Evolutionary conservation across 306 rosid genomes (phyloP).

Genomic region (Inga leiocalycina): DNA sequence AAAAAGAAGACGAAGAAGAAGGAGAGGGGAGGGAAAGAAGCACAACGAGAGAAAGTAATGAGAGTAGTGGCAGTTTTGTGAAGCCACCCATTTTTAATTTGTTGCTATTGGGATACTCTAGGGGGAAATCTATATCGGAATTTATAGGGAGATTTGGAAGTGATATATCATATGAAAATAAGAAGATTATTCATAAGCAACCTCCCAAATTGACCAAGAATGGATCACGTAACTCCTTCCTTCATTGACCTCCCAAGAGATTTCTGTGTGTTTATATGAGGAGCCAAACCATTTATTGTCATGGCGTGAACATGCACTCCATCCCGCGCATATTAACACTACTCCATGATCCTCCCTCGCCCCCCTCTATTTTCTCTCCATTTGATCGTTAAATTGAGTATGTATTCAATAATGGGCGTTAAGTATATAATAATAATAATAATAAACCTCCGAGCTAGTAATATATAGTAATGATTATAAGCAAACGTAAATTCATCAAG

Average conservation of each 20-base stretch:
- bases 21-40: not conserved
- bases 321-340: not conserved
- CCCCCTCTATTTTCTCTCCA: too few species aligned
- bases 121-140: not conserved
- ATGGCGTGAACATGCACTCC: not conserved
- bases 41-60: not conserved
- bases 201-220: constrained; percentile 24
- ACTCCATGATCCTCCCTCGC: too few species aligned
- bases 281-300: not conserved
- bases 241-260: constrained; percentile 30
- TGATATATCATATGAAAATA: not conserved
- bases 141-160: not conserved
- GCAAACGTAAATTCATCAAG: not conserved
- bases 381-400: too few species aligned
- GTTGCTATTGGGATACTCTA: not conserved
- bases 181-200: not conserved
- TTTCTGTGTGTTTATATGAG: not conserved
- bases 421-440: too few species aligned
- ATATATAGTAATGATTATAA: not conserved
- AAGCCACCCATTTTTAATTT: not conserved
- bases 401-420: too few species aligned
- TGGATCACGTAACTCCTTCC: constrained; percentile 21
- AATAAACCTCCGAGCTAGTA: too few species aligned
- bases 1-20: not conserved
- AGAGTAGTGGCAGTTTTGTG: not conserved